Evolutionary conservation across 345 rosid genomes (phyloP).

Genomic region (Toxicodendron radicans): DNA sequence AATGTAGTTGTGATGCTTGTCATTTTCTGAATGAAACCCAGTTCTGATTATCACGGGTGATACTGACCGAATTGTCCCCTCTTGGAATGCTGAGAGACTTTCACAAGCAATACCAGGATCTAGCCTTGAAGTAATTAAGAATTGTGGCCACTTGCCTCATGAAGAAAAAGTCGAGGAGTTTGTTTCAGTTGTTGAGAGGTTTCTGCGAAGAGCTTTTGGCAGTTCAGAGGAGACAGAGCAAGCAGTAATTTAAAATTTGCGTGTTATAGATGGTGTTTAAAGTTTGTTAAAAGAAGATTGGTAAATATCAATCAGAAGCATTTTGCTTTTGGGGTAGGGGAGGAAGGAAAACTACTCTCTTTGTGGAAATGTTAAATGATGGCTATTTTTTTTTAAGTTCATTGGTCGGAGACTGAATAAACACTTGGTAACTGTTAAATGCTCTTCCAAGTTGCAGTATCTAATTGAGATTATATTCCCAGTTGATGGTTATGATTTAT

Average conservation of each 20-base stretch:
- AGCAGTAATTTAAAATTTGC: constrained; percentile 19
- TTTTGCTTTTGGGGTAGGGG: not conserved
- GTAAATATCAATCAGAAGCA: not conserved
- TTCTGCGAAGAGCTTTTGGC: constrained; percentile 55
- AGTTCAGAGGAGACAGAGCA: constrained; percentile 34
- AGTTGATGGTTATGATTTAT: too few relatives aligned
- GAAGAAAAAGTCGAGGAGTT: constrained; percentile 88
- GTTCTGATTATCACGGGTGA: constrained; percentile 84
- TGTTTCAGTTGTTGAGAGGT: constrained; percentile 58
- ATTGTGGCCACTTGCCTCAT: constrained; percentile 90
- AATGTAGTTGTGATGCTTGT: constrained; percentile 15
- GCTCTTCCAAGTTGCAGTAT: not conserved
- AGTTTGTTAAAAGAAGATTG: not conserved
- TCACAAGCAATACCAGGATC: constrained; percentile 72
- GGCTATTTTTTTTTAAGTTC: not conserved
- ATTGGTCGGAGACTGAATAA: not conserved
- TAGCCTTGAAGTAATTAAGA: constrained; percentile 57
- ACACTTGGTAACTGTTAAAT: not conserved
- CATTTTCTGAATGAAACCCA: constrained; percentile 20
- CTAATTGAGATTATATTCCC: not conserved
- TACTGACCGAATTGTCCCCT: constrained; percentile 76
- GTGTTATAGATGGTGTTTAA: too few relatives aligned
- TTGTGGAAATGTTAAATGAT: not conserved
- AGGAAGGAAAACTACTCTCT: not conserved
- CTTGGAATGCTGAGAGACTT: constrained; percentile 86